A percentile compares a stretch with the other conserved stretches of the same genome.
Evolutionary conservation across 768 basidiomycete genomes (phyloP).

Genomic region (Myochromella boudieri): DNA sequence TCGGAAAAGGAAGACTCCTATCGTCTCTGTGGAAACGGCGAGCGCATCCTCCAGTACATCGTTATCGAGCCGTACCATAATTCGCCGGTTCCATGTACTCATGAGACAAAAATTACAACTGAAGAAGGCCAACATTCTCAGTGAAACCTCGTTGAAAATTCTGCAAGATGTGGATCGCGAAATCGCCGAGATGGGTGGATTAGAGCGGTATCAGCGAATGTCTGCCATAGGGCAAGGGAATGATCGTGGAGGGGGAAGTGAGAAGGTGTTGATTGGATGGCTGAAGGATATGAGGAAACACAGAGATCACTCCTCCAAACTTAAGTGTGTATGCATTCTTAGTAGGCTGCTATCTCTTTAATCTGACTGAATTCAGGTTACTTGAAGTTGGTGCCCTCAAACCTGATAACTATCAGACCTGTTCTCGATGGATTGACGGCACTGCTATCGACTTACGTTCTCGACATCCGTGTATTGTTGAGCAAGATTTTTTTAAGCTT

Average conservation of each 20-base stretch:
- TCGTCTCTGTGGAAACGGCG: slow-evolving; percentile 19
- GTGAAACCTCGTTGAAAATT: slow-evolving; percentile 26
- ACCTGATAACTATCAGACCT: slow-evolving; percentile 75
- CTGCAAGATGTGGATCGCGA: slow-evolving; percentile 57
- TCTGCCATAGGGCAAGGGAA: slow-evolving; percentile 77
- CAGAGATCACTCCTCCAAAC: slow-evolving; percentile 19
- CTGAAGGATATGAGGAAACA: slow-evolving; percentile 53
- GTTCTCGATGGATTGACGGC: slow-evolving; percentile 67
- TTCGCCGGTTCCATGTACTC: slow-evolving; percentile 79
- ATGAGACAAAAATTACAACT: slow-evolving; percentile 68
- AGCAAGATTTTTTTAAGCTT: slow-evolving; percentile 83
- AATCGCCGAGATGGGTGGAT: slow-evolving; percentile 71
- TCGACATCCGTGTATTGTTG: slow-evolving; percentile 75
- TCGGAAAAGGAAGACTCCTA: slow-evolving; percentile 35
- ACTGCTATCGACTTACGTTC: slow-evolving; percentile 84
- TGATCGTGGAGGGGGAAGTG: slow-evolving; percentile 87
- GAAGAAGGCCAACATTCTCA: slow-evolving; percentile 22
- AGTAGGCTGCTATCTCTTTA: background rate
- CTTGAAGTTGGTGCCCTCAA: slow-evolving; percentile 89
- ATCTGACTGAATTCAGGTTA: slow-evolving; percentile 49
- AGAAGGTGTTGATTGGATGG: slow-evolving; percentile 78
- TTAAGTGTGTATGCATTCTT: slow-evolving; percentile 31
- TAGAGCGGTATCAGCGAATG: slow-evolving; percentile 81
- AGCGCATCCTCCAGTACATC: slow-evolving; percentile 47
- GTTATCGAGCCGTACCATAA: slow-evolving; percentile 65